Evolutionary conservation across 164 flowering plant genomes (phyloP).

Genomic region (Vitis riparia): DNA sequence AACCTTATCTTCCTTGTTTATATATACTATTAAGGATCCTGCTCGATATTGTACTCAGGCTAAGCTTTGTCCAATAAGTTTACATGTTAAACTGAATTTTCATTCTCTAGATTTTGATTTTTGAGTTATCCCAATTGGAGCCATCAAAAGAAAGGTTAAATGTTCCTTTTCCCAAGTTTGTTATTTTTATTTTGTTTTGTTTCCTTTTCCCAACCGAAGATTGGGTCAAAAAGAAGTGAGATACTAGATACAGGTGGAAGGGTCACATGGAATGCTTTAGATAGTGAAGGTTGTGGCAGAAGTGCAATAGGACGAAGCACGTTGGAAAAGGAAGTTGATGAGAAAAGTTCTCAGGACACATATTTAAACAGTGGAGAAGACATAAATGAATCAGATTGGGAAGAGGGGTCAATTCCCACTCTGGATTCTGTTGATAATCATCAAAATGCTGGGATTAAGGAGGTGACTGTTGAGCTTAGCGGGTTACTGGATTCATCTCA

Average conservation of each 20-base stretch:
- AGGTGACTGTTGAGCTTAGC: slow-evolving; percentile 59
- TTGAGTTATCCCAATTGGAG: too few species aligned
- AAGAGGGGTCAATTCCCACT: slow-evolving; percentile 58
- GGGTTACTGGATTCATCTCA: slow-evolving; percentile 42
- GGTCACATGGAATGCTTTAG: slow-evolving; percentile 9
- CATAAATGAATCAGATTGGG: slow-evolving; percentile 72
- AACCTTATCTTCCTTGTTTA: not conserved
- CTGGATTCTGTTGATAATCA: slow-evolving; percentile 11
- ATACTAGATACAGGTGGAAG: slow-evolving; percentile 13
- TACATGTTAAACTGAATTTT: too few species aligned
- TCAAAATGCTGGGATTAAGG: slow-evolving; percentile 21
- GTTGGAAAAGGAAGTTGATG: slow-evolving; percentile 14
- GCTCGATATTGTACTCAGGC: too few species aligned
- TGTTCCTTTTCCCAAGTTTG: too few species aligned
- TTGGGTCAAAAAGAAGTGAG: slow-evolving; percentile 11
- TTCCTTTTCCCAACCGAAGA: slow-evolving; percentile 24
- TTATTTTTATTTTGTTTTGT: not conserved
- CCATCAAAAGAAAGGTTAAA: too few species aligned
- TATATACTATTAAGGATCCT: too few species aligned
- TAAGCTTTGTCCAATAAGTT: too few species aligned
- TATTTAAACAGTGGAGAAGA: slow-evolving; percentile 31
- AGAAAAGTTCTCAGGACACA: slow-evolving; percentile 7
- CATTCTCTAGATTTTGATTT: too few species aligned
- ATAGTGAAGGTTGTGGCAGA: slow-evolving; percentile 9
- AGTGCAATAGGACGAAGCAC: slow-evolving; percentile 7